These are phyloP conservation scores for Dacryopinax primogenitus DNA, from an alignment of 768 basidiomycete genomes.

Conservation along the genomic window DNA sequence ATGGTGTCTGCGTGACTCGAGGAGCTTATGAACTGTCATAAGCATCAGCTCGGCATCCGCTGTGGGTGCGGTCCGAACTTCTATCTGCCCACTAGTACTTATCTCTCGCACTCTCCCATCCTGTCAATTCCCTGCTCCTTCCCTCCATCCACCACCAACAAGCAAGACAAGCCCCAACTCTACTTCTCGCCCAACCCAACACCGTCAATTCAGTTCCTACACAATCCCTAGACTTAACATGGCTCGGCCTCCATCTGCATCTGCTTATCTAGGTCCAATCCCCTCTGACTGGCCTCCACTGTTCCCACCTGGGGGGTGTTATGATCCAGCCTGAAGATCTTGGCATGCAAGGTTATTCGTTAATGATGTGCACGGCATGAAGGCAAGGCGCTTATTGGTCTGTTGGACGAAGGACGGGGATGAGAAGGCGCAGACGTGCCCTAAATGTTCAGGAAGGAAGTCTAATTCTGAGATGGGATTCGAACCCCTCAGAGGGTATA, in stretches of 20 bases:
- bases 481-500: background rate
- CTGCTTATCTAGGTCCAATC: background rate
- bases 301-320: background rate
- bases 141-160: background rate
- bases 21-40: too few relatives aligned
- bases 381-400: too few relatives aligned
- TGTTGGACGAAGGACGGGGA: too few relatives aligned
- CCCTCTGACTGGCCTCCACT: background rate
- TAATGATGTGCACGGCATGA: too few relatives aligned
- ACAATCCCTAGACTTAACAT: too few relatives aligned
- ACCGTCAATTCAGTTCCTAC: too few relatives aligned
- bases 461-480: too few relatives aligned
- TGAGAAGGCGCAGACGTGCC: background rate
- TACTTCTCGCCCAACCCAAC: background rate
- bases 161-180: background rate
- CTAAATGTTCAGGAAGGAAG: too few relatives aligned
- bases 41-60: too few relatives aligned
- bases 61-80: background rate
- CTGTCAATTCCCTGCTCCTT: background rate
- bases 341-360: too few relatives aligned
- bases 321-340: background rate
- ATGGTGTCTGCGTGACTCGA: too few relatives aligned
- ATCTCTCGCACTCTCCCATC: background rate
- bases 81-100: background rate
- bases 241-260: background rate